Evolutionary conservation across 495 filamentous ascomycete genomes (phyloP), one percentile per base, ranked within the genome.

Genomic region (Penicillium parvum): DNA sequence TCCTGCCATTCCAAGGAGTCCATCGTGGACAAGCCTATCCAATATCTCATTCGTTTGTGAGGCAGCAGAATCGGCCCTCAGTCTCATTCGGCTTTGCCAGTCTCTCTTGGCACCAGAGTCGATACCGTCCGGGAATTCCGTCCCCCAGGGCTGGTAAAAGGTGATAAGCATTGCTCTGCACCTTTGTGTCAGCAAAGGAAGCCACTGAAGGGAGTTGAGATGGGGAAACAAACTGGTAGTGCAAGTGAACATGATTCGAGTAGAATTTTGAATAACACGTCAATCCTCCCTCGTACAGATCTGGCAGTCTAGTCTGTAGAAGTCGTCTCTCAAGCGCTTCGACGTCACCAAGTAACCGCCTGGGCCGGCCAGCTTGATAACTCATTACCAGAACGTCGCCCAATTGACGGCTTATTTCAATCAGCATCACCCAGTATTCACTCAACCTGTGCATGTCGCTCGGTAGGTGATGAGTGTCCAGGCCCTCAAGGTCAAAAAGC

Each of bases 21-120:
- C 49, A 10, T 65, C 58, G 26, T 60, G 60, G 25, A 58, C 59
- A 8, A 69, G 42, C 1, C 23, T 44, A 12, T 67, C 63, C 4
- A 67, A 32, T 4, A 67, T 52, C 5, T 42, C 46, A 17, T 69
- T 69, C 3, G 66, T 63, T 37, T 44, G 53, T 20, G 53, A 58
- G 2, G 63, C 66, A 1, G 64, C 64, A n/a, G 51, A 45, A 27
- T 65, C 45, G 17, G 56, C 37, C 41, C 53, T 49, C 9, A 43
- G 36, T 16, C 40, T 44, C 33, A 59, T 50, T 18, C 42, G 47
- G 28, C 47, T 16, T 32, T 44, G 47, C 58, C 52, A 67, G 7
- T 29, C 37, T 32, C 42, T 15, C 3, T 49, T 43, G 11, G 21
- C 47, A 0, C 16, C 32, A 4, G 39, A 9, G 11, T 35, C 15